Conservation (phyloP, 768 basidiomycete genomes). For the Russula foetens region DNA sequence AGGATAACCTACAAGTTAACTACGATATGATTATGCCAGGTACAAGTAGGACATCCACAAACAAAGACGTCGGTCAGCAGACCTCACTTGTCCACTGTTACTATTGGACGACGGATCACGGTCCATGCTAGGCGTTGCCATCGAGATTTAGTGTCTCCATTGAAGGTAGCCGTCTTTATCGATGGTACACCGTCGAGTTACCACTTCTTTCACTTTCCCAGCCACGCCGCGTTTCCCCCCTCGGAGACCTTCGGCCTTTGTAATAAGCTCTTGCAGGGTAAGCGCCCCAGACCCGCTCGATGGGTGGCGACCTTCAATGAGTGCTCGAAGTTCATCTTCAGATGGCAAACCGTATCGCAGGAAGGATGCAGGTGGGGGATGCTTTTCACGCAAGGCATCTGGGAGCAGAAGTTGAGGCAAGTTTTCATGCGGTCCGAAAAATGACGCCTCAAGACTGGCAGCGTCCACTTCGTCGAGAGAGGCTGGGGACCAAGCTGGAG, state of each 20-base stretch:
- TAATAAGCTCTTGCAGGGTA: conserved; percentile 54
- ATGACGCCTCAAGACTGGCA: conserved; percentile 47
- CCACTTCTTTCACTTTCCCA: conserved; percentile 74
- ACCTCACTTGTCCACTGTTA: too few species aligned
- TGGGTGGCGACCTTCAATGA: conserved; percentile 58
- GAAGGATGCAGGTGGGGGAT: conserved; percentile 19
- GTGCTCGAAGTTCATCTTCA: conserved; percentile 60
- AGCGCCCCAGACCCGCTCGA: conserved; percentile 54
- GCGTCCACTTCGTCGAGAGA: conserved; percentile 50
- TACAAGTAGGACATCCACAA: neutral
- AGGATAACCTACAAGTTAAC: neutral
- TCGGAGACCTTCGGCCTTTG: conserved; percentile 42
- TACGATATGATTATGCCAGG: neutral
- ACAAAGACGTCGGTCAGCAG: neutral
- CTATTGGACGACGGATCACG: neutral
- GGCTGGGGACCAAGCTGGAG: conserved; percentile 67
- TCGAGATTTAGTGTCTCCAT: conserved; percentile 40
- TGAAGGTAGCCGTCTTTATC: conserved; percentile 46
- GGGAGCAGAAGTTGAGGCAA: conserved; percentile 25
- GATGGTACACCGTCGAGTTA: conserved; percentile 55
- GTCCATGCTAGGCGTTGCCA: neutral
- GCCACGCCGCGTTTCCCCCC: conserved; percentile 51
- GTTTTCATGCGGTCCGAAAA: conserved; percentile 53
- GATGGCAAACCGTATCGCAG: conserved; percentile 59
- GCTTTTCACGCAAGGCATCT: conserved; percentile 18